These are phyloP conservation scores for Solanum virginianum DNA, from an alignment of 257 asterid species.

Conservation along the genomic window DNA sequence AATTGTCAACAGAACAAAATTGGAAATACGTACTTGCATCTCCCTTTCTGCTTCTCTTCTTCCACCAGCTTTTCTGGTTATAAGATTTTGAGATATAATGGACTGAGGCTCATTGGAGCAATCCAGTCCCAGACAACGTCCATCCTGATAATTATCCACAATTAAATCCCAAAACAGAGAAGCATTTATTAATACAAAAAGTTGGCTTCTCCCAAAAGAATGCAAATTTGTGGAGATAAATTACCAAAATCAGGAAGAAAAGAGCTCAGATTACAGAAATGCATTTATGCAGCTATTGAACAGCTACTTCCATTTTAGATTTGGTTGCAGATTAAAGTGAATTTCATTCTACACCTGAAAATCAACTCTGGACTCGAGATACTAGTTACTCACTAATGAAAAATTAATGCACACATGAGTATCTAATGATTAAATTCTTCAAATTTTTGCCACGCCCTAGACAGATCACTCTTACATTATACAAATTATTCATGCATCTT, in stretches of 20 bases:
- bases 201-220: neutral
- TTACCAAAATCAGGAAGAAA: neutral
- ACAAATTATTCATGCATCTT: neutral
- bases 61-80: constrained; percentile 95
- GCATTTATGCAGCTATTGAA: neutral
- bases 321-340: neutral
- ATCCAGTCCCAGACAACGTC: constrained; percentile 35
- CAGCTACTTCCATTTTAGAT: neutral
- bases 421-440: neutral
- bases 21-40: constrained; percentile 50
- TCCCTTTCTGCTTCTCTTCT: constrained; percentile 68
- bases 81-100: constrained; percentile 42
- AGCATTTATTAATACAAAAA: neutral
- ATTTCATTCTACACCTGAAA: neutral
- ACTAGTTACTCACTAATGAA: neutral
- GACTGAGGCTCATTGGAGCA: constrained; percentile 56
- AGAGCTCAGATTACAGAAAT: neutral
- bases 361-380: neutral
- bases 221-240: neutral
- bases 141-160: constrained; percentile 46
- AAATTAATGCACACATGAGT: neutral
- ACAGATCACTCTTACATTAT: neutral
- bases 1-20: neutral
- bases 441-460: neutral
- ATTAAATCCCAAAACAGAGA: neutral